Evolutionary conservation across 768 basidiomycete genomes (phyloP).

Genomic region (Pleurotus tuoliensis): DNA sequence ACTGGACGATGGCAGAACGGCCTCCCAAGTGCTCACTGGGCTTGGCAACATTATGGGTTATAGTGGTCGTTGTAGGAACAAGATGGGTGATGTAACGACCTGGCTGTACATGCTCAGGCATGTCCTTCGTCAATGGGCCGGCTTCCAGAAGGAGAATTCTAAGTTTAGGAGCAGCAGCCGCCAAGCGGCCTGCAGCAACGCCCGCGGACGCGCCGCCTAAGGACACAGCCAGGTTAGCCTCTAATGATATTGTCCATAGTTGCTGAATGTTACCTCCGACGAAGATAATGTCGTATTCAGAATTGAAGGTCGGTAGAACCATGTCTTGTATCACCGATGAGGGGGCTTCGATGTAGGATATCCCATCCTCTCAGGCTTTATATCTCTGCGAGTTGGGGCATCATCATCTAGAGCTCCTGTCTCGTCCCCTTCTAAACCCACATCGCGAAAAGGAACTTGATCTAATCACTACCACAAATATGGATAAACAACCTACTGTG

Average conservation of each 20-base stretch:
- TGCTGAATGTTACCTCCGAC: neutral
- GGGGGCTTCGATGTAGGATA: neutral
- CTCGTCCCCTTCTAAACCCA: no score
- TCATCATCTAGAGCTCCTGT: neutral
- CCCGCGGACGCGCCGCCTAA: conserved; percentile 22
- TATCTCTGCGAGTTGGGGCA: neutral
- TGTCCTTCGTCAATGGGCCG: conserved; percentile 17
- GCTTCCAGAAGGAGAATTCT: conserved; percentile 23
- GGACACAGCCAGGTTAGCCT: neutral
- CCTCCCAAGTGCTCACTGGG: conserved; percentile 13
- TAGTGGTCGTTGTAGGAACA: conserved; percentile 14
- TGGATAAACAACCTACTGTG: no score
- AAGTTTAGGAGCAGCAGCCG: conserved; percentile 19
- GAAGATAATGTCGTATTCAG: conserved; percentile 7
- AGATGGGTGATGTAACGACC: conserved; percentile 15
- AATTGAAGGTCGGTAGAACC: neutral
- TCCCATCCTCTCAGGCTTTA: neutral
- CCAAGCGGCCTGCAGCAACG: conserved; percentile 23
- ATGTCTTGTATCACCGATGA: neutral
- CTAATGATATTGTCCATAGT: neutral
- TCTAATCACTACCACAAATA: no score
- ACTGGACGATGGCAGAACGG: conserved; percentile 11
- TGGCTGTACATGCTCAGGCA: conserved; percentile 17
- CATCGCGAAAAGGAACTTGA: no score
- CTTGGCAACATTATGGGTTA: conserved; percentile 9